Evolutionary conservation across 1,139 yeast species (phyloP), one percentile per base, ranked within the genome.

Genomic region (Diutina catenulata): DNA sequence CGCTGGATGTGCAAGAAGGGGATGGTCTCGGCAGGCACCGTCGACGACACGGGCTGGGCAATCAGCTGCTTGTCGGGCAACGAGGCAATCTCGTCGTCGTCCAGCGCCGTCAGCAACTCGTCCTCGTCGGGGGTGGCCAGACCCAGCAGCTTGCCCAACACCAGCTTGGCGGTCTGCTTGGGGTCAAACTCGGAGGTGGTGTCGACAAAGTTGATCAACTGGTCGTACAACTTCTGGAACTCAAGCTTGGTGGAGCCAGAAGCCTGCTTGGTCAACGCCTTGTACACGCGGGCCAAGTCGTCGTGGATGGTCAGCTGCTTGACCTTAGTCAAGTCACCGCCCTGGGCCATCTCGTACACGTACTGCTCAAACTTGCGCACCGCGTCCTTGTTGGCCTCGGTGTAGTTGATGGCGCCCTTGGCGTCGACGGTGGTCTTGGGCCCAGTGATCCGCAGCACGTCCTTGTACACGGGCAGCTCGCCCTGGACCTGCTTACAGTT

Each of bases 361-460:
- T 91, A 91, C 59, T 88, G 94, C 64, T 93, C 96, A 47, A 91
- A 75, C 60, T 91, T 91, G 64, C 97, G 80, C 47, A 88, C 94
- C 42, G 91, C 74, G 37, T 91, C 86, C 61, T 95, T 83, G 57
- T 86, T 79, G 45, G 73, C 80, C 66, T 91, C 98, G 46, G 76
- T 70, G 62, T 86, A 91, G 43, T 70, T 70, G 53, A 91, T 74
- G 56, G 78, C 82, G 63, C 98, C 98, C 67, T 81, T 86, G 46
- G 77, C 73, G 53, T 84, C 94, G 49, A 91, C 80, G 39, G 75
- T 69, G 38, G 98, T 91, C 60, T 83, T 78, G 49, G 98, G 98
- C 47, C 94, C 96, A 40, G 95, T 84, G 56, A 95, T 95, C 56
- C 79, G 80, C 43, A 86, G 71, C 47, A 91, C 94, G 57, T 91